Conservation (phyloP, 2,329 filamentous ascomycete species). For the Exserohilum turcica region DNA sequence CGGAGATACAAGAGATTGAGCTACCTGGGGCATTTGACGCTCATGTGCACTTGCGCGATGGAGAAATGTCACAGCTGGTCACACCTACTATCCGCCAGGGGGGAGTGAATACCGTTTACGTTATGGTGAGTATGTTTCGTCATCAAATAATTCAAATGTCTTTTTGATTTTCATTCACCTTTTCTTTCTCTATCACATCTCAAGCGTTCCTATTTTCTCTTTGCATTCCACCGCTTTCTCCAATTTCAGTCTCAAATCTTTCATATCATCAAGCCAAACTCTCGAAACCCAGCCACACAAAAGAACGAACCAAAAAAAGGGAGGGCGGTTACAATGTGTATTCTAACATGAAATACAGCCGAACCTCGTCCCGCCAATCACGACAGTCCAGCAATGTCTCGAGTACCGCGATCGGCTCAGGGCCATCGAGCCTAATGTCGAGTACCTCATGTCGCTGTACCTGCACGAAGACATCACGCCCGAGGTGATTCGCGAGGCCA, state of each 20-base stretch:
- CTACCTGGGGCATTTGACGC: conserved; percentile 57
- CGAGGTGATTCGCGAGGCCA: conserved; percentile 70
- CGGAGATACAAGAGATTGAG: conserved; percentile 51
- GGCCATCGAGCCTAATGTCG: conserved; percentile 55
- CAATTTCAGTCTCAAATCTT: too few species aligned
- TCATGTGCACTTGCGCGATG: conserved; percentile 59
- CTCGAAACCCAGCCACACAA: too few species aligned
- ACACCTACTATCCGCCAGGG: conserved; percentile 57
- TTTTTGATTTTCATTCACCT: background rate
- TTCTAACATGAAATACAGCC: conserved; percentile 42
- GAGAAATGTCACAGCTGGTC: conserved; percentile 58
- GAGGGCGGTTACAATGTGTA: too few species aligned
- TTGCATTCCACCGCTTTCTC: background rate
- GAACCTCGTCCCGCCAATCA: conserved; percentile 58
- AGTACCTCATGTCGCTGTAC: conserved; percentile 59
- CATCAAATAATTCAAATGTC: background rate
- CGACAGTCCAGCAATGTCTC: conserved; percentile 54
- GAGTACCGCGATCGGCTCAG: conserved; percentile 53
- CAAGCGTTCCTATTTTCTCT: background rate
- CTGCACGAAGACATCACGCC: conserved; percentile 56
- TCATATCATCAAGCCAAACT: too few species aligned
- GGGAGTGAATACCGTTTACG: conserved; percentile 60
- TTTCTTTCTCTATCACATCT: background rate
- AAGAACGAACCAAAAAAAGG: background rate
- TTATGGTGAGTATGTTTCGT: conserved; percentile 52